These are phyloP conservation scores for Euphorbia lathyris DNA, from an alignment of 345 rosid genomes.

Conservation along the genomic window DNA sequence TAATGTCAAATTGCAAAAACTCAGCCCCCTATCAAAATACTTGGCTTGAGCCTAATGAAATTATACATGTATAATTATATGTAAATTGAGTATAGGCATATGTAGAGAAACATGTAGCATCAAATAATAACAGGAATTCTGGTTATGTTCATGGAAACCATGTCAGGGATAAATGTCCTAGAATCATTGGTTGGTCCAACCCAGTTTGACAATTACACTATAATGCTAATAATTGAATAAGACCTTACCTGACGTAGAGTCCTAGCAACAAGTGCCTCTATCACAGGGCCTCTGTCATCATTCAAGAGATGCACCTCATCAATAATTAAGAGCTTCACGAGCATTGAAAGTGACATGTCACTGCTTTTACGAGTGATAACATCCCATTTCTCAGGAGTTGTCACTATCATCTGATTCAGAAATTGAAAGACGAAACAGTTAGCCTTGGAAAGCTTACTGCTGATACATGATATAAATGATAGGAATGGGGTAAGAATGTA, in stretches of 20 bases:
- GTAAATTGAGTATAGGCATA: neutral
- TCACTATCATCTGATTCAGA: constrained; percentile 84
- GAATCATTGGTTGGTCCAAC: neutral
- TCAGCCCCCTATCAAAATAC: neutral
- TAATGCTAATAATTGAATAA: constrained; percentile 18
- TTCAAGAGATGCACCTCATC: constrained; percentile 98
- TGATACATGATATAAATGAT: constrained; percentile 14
- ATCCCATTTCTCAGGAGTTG: constrained; percentile 99
- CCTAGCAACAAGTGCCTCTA: constrained; percentile 97
- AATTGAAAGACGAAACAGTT: constrained; percentile 12
- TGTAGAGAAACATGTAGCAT: neutral
- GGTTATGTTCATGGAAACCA: neutral
- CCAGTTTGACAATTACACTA: neutral
- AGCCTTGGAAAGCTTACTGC: constrained; percentile 13
- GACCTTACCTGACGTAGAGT: constrained; percentile 87
- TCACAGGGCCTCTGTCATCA: constrained; percentile 98
- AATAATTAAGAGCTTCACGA: constrained; percentile 92
- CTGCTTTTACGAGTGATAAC: constrained; percentile 99
- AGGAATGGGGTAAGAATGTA: constrained; percentile 16
- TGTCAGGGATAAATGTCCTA: neutral
- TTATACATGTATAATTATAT: neutral
- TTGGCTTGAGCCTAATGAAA: neutral
- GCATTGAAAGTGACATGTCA: constrained; percentile 95
- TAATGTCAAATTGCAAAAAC: neutral
- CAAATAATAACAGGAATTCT: neutral